Evolutionary conservation across 2,329 filamentous ascomycete species (phyloP).

Genomic region (Rhinocladiella mackenziei): DNA sequence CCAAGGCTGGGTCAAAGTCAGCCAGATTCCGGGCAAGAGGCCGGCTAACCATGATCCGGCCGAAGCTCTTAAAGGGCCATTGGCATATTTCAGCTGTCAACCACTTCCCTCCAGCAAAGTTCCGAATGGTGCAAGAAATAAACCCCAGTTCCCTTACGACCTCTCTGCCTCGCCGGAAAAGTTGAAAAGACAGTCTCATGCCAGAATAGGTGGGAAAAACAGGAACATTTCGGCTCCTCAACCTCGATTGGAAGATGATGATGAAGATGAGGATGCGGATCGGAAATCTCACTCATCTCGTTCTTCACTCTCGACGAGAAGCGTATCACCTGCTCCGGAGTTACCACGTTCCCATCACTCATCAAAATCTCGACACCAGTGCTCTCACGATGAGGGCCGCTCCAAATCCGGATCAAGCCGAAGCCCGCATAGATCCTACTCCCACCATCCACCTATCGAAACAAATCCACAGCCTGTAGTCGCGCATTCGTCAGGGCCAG

Average conservation of each 20-base stretch:
- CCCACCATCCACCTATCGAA: slow-evolving; percentile 8
- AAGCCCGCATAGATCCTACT: slow-evolving; percentile 1
- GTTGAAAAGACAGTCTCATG: slow-evolving; percentile 10
- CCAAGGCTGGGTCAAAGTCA: slow-evolving; percentile 26
- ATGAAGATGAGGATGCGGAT: background rate
- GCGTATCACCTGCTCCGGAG: background rate
- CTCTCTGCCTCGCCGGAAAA: slow-evolving; percentile 16
- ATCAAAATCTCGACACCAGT: background rate
- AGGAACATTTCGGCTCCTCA: slow-evolving; percentile 15
- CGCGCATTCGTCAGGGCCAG: background rate
- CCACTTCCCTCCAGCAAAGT: slow-evolving; percentile 7
- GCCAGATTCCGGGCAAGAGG: slow-evolving; percentile 11
- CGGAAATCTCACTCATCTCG: background rate
- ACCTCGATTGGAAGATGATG: slow-evolving; percentile 2
- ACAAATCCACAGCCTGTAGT: slow-evolving; percentile 4
- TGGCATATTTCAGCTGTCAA: slow-evolving; percentile 23
- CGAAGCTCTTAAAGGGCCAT: slow-evolving; percentile 13
- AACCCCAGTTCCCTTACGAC: slow-evolving; percentile 18
- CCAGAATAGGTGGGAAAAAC: slow-evolving; percentile 11
- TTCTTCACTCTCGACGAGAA: slow-evolving; percentile 1
- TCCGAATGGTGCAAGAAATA: slow-evolving; percentile 1
- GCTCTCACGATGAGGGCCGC: background rate
- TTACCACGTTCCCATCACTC: background rate
- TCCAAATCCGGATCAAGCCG: slow-evolving; percentile 4
- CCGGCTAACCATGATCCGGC: slow-evolving; percentile 8